Percentiles rank a stretch among this genome's conserved stretches.
These are phyloP conservation scores for Calonectria leucothoes DNA, from an alignment of 2,329 filamentous ascomycete genomes.

Conservation along the genomic window DNA sequence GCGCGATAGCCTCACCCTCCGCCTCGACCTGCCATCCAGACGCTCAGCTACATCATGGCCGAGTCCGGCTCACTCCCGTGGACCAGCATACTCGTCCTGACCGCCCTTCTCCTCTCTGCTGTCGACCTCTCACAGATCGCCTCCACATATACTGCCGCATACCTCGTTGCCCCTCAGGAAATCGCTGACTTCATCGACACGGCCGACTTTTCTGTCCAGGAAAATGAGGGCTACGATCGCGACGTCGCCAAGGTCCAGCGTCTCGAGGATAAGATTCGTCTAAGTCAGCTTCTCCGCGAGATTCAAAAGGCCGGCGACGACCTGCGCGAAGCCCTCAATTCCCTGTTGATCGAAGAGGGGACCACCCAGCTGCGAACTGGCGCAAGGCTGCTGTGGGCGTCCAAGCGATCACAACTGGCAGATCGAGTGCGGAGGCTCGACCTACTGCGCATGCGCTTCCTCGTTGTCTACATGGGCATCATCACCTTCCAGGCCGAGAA, in stretches of 20 bases:
- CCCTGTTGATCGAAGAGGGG: constrained; percentile 60
- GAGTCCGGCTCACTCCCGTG: constrained; percentile 64
- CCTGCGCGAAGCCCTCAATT: constrained; percentile 69
- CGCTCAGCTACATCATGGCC: constrained; percentile 57
- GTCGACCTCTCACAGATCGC: constrained; percentile 65
- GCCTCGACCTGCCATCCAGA: constrained; percentile 40
- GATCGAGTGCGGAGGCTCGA: constrained; percentile 70
- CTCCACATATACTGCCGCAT: constrained; percentile 65
- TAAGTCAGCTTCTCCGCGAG: constrained; percentile 68
- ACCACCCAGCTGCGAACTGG: constrained; percentile 55
- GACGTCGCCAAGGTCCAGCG: constrained; percentile 68
- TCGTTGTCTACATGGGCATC: constrained; percentile 73
- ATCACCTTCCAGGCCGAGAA: constrained; percentile 55
- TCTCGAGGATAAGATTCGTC: constrained; percentile 71
- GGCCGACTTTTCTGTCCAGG: constrained; percentile 70
- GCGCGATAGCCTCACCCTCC: constrained; percentile 43
- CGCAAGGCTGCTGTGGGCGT: constrained; percentile 69
- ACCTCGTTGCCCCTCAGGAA: constrained; percentile 68
- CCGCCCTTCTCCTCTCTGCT: constrained; percentile 67
- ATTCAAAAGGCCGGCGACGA: constrained; percentile 72
- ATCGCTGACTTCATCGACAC: constrained; percentile 68
- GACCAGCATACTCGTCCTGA: constrained; percentile 68
- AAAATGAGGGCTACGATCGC: constrained; percentile 73
- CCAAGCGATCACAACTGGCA: constrained; percentile 64
- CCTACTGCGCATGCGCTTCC: constrained; percentile 72